Conservation (phyloP, 2,329 filamentous ascomycete genomes). For the Cytospora leucostoma region DNA sequence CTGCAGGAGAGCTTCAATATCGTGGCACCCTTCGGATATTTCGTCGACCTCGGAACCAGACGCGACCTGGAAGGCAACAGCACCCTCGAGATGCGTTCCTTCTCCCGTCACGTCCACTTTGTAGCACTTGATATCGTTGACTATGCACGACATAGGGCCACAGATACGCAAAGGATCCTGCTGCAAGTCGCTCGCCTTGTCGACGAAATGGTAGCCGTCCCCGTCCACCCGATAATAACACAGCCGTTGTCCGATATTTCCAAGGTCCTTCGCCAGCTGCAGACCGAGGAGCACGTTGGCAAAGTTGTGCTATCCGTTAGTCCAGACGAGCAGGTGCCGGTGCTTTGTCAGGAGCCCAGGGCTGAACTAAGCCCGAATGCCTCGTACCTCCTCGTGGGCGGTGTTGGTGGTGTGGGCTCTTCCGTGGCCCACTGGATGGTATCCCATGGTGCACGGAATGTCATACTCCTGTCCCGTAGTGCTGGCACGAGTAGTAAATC, state of each 20-base stretch:
- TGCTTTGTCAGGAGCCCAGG: conserved; percentile 16
- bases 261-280: conserved; percentile 43
- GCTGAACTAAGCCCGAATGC: conserved; percentile 30
- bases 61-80: conserved; percentile 37
- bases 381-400: conserved; percentile 38
- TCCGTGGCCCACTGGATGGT: conserved; percentile 36
- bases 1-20: conserved; percentile 46
- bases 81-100: conserved; percentile 43
- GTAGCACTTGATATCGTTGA: neutral
- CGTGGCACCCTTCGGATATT: conserved; percentile 40
- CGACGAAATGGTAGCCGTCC: neutral
- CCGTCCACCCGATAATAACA: conserved; percentile 28
- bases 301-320: conserved; percentile 42
- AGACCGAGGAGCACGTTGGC: conserved; percentile 9
- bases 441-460: conserved; percentile 34
- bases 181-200: neutral
- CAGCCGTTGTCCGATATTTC: conserved; percentile 32
- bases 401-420: conserved; percentile 38
- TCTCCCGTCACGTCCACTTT: conserved; percentile 38
- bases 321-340: conserved; percentile 28
- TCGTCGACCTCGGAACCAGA: conserved; percentile 40
- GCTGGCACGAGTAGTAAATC: conserved; percentile 27
- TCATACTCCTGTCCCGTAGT: conserved; percentile 36
- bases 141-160: neutral
- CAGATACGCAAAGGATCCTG: neutral